Evolutionary conservation across 805 yeast species (phyloP), one percentile per base, ranked within the genome.

Genomic region (Jamesozyma piceae): DNA sequence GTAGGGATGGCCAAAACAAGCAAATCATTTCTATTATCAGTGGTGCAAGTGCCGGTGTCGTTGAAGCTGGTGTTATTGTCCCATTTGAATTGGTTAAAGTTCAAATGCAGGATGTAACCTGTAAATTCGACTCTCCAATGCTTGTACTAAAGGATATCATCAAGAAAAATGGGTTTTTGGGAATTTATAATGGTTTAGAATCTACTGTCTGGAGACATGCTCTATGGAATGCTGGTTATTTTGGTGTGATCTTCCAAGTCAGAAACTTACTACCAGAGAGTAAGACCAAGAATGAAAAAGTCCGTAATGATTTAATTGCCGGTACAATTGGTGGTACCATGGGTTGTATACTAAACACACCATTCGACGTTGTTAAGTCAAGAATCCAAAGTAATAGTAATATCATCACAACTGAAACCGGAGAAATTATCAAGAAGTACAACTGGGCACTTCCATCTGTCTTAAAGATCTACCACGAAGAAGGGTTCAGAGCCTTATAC

Each of bases 1-100:
- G 86, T 41, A 72, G 83, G 36, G 63, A 71, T 8, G 41, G 38
- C 13, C 64, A 74, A 49, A 74, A 83, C 77, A 84, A 71, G 49
- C 97, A 90, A 67, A 78, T 83, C 8, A 69, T 92, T 58, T 87
- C 97, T 2, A 70, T 92, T 43, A 71, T 90, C 52, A 85, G 96
- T 34, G 99, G 99, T 68, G 97, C 97, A 30, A 83, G 95, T 45
- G 98, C 99, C 6, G 99, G 99, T 69, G 94, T 96, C 31, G 81
- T 89, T 37, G 99, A 92, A 65, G 78, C 96, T 2, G 87, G 89
- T 61, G 95, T 92, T 35, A 97, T 92, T 43, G 97, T 92, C 34
- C 99, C 99, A 15, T 92, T 92, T 61, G 99, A 92, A 67, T 74
- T 92, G 60, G 85, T 92, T 53, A 92, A 92, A 68, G 92, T 92